Conservation (phyloP, 805 yeast species). For the Candida andamanensis region DNA sequence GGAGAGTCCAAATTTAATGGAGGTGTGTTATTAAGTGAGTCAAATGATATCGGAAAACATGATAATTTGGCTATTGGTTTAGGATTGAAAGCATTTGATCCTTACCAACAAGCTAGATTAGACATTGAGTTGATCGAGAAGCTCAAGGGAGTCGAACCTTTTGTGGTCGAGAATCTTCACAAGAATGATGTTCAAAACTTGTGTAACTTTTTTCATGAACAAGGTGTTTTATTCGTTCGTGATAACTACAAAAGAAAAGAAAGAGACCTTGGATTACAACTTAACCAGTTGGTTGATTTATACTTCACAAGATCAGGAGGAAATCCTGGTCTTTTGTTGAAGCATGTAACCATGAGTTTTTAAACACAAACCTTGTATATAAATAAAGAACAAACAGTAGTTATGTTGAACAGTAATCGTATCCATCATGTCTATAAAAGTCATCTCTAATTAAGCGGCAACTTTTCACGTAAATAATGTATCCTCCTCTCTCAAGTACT, state of each 20-base stretch:
- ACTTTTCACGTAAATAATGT: constrained; percentile 62
- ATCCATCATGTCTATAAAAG: constrained; percentile 4
- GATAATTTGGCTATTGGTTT: constrained; percentile 59
- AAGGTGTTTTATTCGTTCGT: constrained; percentile 30
- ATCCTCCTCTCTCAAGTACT: constrained; percentile 96
- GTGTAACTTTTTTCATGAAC: constrained; percentile 26
- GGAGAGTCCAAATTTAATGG: constrained; percentile 59
- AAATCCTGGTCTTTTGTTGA: constrained; percentile 34
- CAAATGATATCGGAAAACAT: constrained; percentile 44
- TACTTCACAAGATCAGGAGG: constrained; percentile 34
- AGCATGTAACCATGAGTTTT: constrained; percentile 24
- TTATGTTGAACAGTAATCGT: constrained; percentile 1
- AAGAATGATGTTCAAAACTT: constrained; percentile 27
- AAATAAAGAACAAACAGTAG: background rate
- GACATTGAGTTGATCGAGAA: constrained; percentile 52
- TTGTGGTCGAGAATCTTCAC: constrained; percentile 22
- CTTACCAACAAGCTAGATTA: constrained; percentile 47
- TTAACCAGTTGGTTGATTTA: constrained; percentile 22
- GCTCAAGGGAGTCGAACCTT: constrained; percentile 34
- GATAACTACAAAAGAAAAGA: constrained; percentile 20
- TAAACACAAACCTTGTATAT: constrained; percentile 7
- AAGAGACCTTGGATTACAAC: constrained; percentile 12
- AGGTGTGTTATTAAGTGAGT: constrained; percentile 59
- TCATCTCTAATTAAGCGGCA: constrained; percentile 1
- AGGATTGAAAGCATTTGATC: constrained; percentile 46